A percentile compares a stretch with the other conserved stretches of the same genome.
phyloP scores from a whole-genome alignment of 2,329 filamentous ascomycete species.

The Magnaporthiopsis rhizophila region DNA sequence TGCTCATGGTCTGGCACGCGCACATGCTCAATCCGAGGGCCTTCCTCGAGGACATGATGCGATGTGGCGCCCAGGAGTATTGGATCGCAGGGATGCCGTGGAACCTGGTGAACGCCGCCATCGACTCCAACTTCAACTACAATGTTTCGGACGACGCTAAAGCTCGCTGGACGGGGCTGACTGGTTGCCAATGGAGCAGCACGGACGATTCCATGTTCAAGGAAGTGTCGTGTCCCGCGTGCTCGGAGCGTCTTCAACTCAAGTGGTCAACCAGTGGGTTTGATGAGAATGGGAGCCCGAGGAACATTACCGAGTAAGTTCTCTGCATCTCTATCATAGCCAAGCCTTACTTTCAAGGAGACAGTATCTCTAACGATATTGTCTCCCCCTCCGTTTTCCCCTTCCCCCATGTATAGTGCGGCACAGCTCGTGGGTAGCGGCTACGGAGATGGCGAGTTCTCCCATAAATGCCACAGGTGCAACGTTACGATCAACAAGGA shows the following conservation, averaged over 20 bases:
- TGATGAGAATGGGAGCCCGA: constrained; percentile 25
- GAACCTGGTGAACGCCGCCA: constrained; percentile 46
- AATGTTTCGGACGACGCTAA: constrained; percentile 34
- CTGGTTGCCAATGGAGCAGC: constrained; percentile 52
- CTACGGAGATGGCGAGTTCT: constrained; percentile 52
- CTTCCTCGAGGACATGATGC: constrained; percentile 68
- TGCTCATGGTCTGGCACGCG: constrained; percentile 73
- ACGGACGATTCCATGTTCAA: constrained; percentile 40
- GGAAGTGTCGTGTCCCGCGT: constrained; percentile 47
- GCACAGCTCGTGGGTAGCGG: constrained; percentile 40
- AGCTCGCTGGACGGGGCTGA: constrained; percentile 36
- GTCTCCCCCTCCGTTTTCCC: no score
- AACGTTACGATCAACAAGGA: constrained; percentile 43
- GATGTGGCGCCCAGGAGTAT: constrained; percentile 42
- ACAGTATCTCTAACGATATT: neutral
- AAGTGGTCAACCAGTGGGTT: constrained; percentile 53
- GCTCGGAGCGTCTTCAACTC: constrained; percentile 31
- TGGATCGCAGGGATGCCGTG: constrained; percentile 63
- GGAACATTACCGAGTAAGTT: constrained; percentile 2
- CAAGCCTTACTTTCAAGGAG: neutral
- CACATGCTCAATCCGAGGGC: constrained; percentile 69
- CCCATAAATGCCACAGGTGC: constrained; percentile 43
- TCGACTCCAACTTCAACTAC: constrained; percentile 54
- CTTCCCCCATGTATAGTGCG: neutral
- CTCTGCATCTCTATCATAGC: no score